Base-by-base conservation (phyloP, 2,329 filamentous ascomycete species). In the Alternaria ventricosa region DNA sequence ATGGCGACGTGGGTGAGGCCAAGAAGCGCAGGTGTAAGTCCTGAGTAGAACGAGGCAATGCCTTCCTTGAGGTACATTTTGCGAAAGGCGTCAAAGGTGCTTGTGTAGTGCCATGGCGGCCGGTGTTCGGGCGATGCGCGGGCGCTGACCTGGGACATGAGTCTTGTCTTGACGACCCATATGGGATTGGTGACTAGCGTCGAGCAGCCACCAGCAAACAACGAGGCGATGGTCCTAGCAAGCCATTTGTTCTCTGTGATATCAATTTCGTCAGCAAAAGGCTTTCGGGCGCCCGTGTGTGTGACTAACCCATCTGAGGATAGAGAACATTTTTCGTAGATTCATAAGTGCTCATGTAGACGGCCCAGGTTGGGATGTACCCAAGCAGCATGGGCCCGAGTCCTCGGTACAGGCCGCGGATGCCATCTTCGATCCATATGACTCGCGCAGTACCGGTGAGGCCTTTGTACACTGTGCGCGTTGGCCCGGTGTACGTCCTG, bases 121-220 rank as follows among this genome's bases (percentile, higher is more conserved):
- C 89, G 86, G 55, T 88, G 82, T 60, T 82, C 81, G 75, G 82
- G 84, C 30, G 81, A 85, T 68, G 87, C 84, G 65, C 83, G 85
- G 41, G 84, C 80, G 69, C 87, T 89, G 22, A 89, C 91, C 83
- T 98, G 96, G 41, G 96, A 97, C 96, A 98, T 98, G 72, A 99
- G 87, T 70, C 96, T 88, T 53, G 96, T 99, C 82, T 99, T 99
- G 83, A 99, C 97, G 41, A 99, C 96, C 96, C 96, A 99, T 65
- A 99, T 99, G 1, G 96, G 96, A 80, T 98, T 99, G 23, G 96
- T 99, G 66, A 91, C 92, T 67, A 98, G 87, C 5, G 96, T 99
- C 70, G 94, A 97, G 82, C 92, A 97, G 65, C 90, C 94, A 57
- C 96, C 96, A 23, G 95, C 96, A 60, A 94, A 87, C 64, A 99